Evolutionary conservation across 345 rosid species (phyloP).

Genomic region (Sonneratia alba): DNA sequence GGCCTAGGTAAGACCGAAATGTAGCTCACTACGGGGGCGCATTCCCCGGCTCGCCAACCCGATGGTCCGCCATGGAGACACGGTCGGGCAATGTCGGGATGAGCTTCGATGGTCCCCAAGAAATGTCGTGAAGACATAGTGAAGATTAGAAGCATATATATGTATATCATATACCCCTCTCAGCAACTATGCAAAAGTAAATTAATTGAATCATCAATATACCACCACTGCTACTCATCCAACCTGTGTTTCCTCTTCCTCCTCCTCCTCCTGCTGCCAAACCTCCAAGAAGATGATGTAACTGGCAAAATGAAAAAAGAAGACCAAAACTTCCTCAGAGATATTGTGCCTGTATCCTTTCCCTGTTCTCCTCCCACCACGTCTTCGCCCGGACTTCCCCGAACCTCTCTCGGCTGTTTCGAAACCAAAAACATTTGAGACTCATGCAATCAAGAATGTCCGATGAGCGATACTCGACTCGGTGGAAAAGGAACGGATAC

Average conservation of each 20-base stretch:
- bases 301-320: neutral
- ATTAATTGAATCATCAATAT: conserved; percentile 1
- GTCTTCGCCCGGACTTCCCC: conserved; percentile 89
- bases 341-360: conserved; percentile 91
- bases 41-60: neutral
- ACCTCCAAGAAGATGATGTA: neutral
- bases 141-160: neutral
- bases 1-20: too few relatives aligned
- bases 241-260: neutral
- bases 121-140: neutral
- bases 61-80: neutral
- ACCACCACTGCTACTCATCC: neutral
- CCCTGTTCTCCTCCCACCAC: conserved; percentile 99
- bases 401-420: conserved; percentile 73
- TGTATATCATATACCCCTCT: neutral
- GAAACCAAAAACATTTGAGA: neutral
- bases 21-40: neutral
- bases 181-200: conserved; percentile 4
- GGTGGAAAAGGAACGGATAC: neutral
- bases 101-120: neutral
- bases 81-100: neutral
- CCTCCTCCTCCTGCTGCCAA: neutral
- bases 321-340: conserved; percentile 26
- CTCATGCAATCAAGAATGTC: neutral
- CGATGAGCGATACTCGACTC: neutral